Evolutionary conservation across 2,329 filamentous ascomycete species (phyloP).

Genomic region (Monosporascus ibericus): DNA sequence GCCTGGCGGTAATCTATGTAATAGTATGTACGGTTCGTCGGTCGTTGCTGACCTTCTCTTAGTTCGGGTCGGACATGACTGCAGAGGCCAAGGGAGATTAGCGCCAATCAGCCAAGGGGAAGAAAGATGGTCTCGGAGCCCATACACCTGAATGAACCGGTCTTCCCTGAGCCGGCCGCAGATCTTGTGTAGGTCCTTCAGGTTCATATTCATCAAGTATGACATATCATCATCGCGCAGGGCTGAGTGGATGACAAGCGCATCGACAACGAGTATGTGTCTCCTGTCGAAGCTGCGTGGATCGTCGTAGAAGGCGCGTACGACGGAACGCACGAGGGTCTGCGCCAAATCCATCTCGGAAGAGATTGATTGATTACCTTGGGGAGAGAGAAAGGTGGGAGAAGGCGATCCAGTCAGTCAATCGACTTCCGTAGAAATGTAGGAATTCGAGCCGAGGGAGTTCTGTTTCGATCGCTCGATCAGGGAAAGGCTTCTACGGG

Average conservation of each 20-base stretch:
- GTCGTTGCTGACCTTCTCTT: conserved; percentile 73
- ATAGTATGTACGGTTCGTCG: conserved; percentile 87
- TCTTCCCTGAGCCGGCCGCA: conserved; percentile 82
- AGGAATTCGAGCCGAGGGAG: no score
- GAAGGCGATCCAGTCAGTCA: not conserved
- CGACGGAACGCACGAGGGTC: conserved; percentile 77
- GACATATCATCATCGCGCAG: conserved; percentile 85
- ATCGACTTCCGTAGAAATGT: not conserved
- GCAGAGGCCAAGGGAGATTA: conserved; percentile 6
- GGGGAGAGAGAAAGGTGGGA: not conserved
- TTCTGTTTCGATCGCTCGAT: not conserved
- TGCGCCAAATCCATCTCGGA: conserved; percentile 50
- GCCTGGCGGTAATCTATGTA: conserved; percentile 93
- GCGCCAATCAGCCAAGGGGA: not conserved
- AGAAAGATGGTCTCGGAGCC: conserved; percentile 19
- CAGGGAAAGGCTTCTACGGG: not conserved
- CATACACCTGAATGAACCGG: conserved; percentile 73
- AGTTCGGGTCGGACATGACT: conserved; percentile 71
- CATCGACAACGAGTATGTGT: conserved; percentile 72
- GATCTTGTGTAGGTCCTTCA: conserved; percentile 85
- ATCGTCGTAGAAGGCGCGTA: conserved; percentile 71
- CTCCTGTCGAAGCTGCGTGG: conserved; percentile 53
- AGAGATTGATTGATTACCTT: not conserved
- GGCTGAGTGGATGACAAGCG: conserved; percentile 66
- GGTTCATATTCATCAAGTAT: conserved; percentile 80